Base-by-base conservation (phyloP, 768 basidiomycete species). In the Hypholoma fasciculare region DNA sequence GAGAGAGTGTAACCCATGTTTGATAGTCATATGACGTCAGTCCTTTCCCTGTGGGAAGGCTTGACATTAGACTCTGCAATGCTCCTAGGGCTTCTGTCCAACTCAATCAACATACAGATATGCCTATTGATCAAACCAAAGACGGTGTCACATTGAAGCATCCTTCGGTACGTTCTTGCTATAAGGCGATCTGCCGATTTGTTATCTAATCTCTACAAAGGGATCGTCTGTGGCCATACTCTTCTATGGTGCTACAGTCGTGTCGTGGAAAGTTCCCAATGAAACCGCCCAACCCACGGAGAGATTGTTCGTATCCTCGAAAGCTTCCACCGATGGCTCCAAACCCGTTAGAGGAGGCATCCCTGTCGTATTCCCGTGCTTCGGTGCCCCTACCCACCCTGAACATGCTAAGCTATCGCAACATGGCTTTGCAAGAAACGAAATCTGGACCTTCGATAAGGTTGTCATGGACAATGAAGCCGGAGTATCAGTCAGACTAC, bases 401-500 rank as follows among this genome's bases (percentile, higher is more conserved):
- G 90, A 87, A 49, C 92, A 95, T 70, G 63, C 70, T 19, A 82
- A 82, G 47, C 77, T 99, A 5, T 56, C 78, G 5, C 95, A 97
- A 71, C 97, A 98, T 71, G 97, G 97, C 0, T 98, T 96, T 69
- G 96, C 93, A 5, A 78, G 97, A 42, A 93, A 78, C 61, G 80
- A 84, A 38, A 69, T 66, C 30, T 98, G 97, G 97, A 73, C 74
- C 13, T 87, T 87, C 67, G 83, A 85, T 59, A 71, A 76, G 44
- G 74, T 83, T 12, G 77, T 90, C 20, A 78, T 80, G 78, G 90
- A 94, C 64, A 84, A 88, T 53, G 83, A 82, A 2, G 79, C 82
- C 36, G 83, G 83, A 11, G 90, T 95, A 1, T 89, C 88, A n/a
- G 82, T 93, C 44, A 81, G 84, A 62, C 76, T 98, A 55, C 79